These are phyloP conservation scores for Epichloe typhina DNA, from an alignment of 2,329 filamentous ascomycete species.

Conservation along the genomic window DNA sequence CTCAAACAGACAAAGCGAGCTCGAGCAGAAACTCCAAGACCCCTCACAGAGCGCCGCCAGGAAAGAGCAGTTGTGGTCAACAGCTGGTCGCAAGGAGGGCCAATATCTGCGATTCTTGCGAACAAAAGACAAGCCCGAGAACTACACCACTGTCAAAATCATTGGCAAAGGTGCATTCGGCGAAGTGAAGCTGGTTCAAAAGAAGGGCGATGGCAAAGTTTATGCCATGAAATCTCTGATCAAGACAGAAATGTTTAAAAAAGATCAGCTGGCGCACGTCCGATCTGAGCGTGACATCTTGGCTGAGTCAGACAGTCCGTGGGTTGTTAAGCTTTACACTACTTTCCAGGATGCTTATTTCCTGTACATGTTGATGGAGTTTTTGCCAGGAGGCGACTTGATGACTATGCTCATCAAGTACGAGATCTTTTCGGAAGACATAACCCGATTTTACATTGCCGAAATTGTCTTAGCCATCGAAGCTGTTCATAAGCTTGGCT, in stretches of 20 bases:
- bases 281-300: conserved; percentile 95
- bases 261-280: conserved; percentile 94
- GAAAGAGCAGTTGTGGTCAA: conserved; percentile 75
- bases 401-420: conserved; percentile 99
- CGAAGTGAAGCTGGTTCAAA: conserved; percentile 93
- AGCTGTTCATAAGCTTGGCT: conserved; percentile 92
- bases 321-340: conserved; percentile 96
- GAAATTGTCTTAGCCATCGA: conserved; percentile 98
- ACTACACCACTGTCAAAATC: conserved; percentile 93
- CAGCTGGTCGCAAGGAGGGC: conserved; percentile 75
- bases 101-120: conserved; percentile 89
- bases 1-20: conserved; percentile 66
- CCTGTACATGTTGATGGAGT: conserved; percentile 99
- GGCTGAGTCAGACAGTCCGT: conserved; percentile 97
- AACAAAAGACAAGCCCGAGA: conserved; percentile 84
- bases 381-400: conserved; percentile 90
- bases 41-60: conserved; percentile 59
- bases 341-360: conserved; percentile 96
- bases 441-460: conserved; percentile 97
- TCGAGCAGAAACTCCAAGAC: conserved; percentile 75
- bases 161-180: conserved; percentile 98
- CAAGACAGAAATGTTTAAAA: conserved; percentile 99
- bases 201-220: conserved; percentile 91
- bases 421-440: conserved; percentile 97
- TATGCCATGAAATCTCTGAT: conserved; percentile 97